A percentile compares a stretch with the other conserved stretches of the same genome.
These are phyloP conservation scores for Sporothrix inflata DNA, from an alignment of 2,329 filamentous ascomycete genomes.

Conservation along the genomic window DNA sequence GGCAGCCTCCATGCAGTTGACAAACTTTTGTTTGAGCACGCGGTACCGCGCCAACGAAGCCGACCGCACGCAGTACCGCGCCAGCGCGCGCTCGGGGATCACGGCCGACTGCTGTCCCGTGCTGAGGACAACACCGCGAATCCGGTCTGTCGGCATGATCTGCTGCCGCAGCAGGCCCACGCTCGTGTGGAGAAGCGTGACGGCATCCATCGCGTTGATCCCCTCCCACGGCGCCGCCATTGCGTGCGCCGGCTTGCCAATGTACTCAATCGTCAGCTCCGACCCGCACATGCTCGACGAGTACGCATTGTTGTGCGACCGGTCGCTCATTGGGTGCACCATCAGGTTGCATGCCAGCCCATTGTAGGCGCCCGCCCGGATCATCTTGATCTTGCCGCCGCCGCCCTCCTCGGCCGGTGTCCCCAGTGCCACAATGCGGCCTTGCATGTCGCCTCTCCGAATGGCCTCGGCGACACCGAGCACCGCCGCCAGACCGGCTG, in stretches of 20 bases:
- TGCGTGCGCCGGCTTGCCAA: slow-evolving; percentile 8
- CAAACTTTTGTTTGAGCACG: background rate
- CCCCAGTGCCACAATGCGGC: background rate
- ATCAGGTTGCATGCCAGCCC: slow-evolving; percentile 1
- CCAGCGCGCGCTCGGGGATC: background rate
- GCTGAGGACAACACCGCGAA: background rate
- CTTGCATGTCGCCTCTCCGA: background rate
- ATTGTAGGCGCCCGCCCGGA: background rate
- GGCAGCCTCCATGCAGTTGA: background rate
- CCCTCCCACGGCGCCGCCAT: slow-evolving; percentile 22
- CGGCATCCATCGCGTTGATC: slow-evolving; percentile 17
- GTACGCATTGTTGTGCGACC: slow-evolving; percentile 11
- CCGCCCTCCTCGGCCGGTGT: slow-evolving; percentile 23
- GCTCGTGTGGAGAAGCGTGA: background rate
- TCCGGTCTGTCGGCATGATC: background rate
- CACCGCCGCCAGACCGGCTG: background rate
- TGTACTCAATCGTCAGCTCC: slow-evolving; percentile 4
- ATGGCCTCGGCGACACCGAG: background rate
- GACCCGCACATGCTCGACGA: background rate
- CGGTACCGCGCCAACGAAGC: background rate
- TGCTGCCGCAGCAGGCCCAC: slow-evolving; percentile 17
- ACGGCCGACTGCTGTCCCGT: background rate
- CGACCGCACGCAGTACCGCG: background rate
- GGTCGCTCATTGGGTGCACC: slow-evolving; percentile 3
- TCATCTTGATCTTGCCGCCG: slow-evolving; percentile 23